Base-by-base conservation (phyloP, 345 rosid genomes). In the Kandelia obovata region DNA sequence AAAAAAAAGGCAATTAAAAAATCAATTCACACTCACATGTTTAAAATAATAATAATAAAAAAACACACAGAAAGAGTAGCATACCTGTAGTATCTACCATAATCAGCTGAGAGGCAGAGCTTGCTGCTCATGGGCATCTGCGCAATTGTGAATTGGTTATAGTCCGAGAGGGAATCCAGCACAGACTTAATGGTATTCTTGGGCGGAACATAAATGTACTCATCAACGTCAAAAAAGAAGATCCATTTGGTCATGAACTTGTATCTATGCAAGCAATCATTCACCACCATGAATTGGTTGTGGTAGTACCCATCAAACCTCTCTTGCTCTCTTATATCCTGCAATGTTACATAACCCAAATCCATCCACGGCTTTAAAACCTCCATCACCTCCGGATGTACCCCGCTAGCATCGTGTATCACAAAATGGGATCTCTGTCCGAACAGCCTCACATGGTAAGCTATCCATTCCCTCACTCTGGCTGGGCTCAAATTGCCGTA, bases 221-320 rank as follows among this genome's bases (percentile, higher is more conserved):
- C 98, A 72, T 93, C 97, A 28, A 90, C 85, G 63, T 92, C 98
- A 53, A 89, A 92, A 86, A 92, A 92, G 85, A 92, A 90, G 74
- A 91, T 88, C 98, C 98, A 93, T 77, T 83, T 88, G 0, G 97
- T 53, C 90, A 65, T 70, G 67, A 86, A 88, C 67, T 80, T 86
- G 80, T 93, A 89, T 37, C 96, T 74, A 68, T 91, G 98, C 73
- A 93, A 72, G 72, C 98, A 93, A 67, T 93, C 97, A 55, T 93
- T 93, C 23, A 93, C 92, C 61, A 93, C 89, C 92, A 93, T 73
- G 82, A 93, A 93, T 74, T 93, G 98, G 37, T 93, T 93, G 73
- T 93, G 97, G 63, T 93, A 93, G 61, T 93, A 91, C 43, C 98
- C 98, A 74, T 91, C 98, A 74, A 91, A 93, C 64, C 97, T 80